Evolutionary conservation across 2,329 filamentous ascomycete genomes (phyloP).

Genomic region (Tolypocladium pustulatum): DNA sequence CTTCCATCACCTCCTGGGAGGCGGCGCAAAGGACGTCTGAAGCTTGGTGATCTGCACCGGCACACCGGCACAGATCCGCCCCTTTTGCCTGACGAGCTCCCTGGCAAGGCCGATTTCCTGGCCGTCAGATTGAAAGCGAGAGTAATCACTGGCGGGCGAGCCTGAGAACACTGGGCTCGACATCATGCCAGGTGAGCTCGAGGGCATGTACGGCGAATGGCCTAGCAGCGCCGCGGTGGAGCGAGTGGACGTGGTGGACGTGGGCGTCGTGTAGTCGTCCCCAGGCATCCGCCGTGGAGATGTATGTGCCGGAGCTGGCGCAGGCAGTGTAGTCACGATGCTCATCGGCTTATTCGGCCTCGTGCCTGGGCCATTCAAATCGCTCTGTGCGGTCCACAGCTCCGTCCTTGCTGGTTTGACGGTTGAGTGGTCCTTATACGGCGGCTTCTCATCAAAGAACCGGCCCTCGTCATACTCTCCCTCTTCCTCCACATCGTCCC

Average conservation of each 20-base stretch:
- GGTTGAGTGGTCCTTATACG: not conserved
- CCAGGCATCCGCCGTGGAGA: conserved; percentile 7
- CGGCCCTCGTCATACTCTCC: not conserved
- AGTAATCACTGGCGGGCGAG: not conserved
- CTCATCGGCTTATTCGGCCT: not conserved
- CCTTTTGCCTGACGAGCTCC: not conserved
- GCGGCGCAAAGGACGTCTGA: conserved; percentile 27
- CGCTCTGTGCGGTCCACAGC: not conserved
- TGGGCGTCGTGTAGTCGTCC: conserved; percentile 17
- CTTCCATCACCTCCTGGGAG: conserved; percentile 16
- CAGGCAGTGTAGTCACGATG: conserved; percentile 9
- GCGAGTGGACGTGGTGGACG: conserved; percentile 19
- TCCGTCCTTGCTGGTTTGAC: not conserved
- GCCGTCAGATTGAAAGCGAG: not conserved
- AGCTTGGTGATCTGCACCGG: conserved; percentile 25
- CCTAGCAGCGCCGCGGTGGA: conserved; percentile 25
- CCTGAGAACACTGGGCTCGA: not conserved
- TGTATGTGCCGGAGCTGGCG: conserved; percentile 5
- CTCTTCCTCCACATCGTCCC: conserved; percentile 4
- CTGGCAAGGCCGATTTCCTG: not conserved
- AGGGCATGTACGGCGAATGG: not conserved
- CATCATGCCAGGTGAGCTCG: not conserved
- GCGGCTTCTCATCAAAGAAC: not conserved
- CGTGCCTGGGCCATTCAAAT: not conserved
- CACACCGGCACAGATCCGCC: conserved; percentile 14